Base-by-base conservation (phyloP, 2,329 filamentous ascomycete genomes). In the Cadophora sp. region DNA sequence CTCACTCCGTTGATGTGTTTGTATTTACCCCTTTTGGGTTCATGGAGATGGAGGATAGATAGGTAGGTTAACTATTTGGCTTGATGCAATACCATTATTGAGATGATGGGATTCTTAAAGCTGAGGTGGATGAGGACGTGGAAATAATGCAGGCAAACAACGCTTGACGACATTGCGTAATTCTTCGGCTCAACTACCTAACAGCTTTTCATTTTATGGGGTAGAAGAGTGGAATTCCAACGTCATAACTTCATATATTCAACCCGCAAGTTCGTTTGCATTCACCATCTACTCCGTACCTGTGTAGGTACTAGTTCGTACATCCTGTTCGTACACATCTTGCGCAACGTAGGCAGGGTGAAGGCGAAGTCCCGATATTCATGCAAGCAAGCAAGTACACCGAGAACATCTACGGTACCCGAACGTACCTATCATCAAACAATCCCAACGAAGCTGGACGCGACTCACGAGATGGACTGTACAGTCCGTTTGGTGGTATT, bases 201-300 rank as follows among this genome's bases (percentile, higher is more conserved):
- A 27, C 11, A 11, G 48, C 11, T 3, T 22, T 27, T 20, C 16
- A 50, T 51, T 27, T 20, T 27, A 50, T 51, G 48, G 48, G 22
- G 48, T 39, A 39, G 36, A 39, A 39, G 36, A 39, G 59, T 33
- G 59, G 27, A 62, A 41, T 39, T 50, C 47, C 45, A 62, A 62
- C 47, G 59, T 62, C 59, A 53, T 62, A 47, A 18, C 27, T 41
- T 18, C 39, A 39, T 30, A 39, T 30, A 36, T 9, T 13, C 11
- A 39, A 13, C 36, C 36, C 11, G 36, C 36, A 39, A 39, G 2
- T 11, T 39, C 11, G 2, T 11, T 39, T 39, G 6, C 11, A 39
- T 30, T 6, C 27, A 30, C 27, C 6, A 30, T 30, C 27, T 30
- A n/a, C n/a, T n/a, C n/a, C n/a, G n/a, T n/a, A n/a, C n/a, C n/a